Conservation (phyloP, 2,329 filamentous ascomycete genomes). For the Taxawa tesnikishii region DNA sequence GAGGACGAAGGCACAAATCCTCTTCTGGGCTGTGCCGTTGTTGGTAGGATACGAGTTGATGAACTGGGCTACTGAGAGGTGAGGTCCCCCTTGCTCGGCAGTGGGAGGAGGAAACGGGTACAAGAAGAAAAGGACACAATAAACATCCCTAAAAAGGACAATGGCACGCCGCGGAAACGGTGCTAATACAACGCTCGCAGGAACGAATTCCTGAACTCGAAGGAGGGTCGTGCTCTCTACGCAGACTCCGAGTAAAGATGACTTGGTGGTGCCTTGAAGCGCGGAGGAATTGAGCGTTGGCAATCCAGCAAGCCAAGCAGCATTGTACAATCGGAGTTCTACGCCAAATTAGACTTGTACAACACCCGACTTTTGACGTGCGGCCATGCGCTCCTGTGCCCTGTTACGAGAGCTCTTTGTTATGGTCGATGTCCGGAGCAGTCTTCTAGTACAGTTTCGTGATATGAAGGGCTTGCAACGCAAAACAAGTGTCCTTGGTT, state of each 20-base stretch:
- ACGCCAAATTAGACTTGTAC: background rate
- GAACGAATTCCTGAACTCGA: conserved; percentile 74
- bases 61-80: conserved; percentile 89
- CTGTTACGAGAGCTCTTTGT: too few relatives aligned
- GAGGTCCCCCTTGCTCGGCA: conserved; percentile 24
- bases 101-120: background rate
- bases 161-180: background rate
- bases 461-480: too few relatives aligned
- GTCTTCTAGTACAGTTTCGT: too few relatives aligned
- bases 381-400: too few relatives aligned
- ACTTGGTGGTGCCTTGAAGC: too few relatives aligned
- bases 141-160: background rate
- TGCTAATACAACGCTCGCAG: conserved; percentile 28
- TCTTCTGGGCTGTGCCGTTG: conserved; percentile 77
- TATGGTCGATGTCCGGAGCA: too few relatives aligned
- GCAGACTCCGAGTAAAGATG: conserved; percentile 28
- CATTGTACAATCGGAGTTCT: background rate
- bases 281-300: too few relatives aligned
- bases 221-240: conserved; percentile 51
- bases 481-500: too few relatives aligned
- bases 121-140: background rate
- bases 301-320: background rate
- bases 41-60: conserved; percentile 68
- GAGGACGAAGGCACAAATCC: conserved; percentile 71
- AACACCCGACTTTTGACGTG: too few relatives aligned